Base-by-base conservation (phyloP, 139 green algal species). In the Micractinium conductrix region DNA sequence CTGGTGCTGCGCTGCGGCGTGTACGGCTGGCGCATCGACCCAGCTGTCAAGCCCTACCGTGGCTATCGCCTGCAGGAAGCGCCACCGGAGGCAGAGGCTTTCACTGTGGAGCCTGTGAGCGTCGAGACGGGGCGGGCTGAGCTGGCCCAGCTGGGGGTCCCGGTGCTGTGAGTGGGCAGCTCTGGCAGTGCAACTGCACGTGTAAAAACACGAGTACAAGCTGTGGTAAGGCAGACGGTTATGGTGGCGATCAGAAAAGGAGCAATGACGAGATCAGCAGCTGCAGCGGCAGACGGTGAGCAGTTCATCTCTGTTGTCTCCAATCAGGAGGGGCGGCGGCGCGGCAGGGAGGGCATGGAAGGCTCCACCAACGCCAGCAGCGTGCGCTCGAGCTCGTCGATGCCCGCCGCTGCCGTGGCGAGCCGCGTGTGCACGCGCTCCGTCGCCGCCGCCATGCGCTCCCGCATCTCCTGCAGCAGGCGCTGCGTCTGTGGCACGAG, bases 11-110 rank as follows among this genome's bases (percentile, higher is more conserved):
- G 50, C 28, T 75, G 92, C 80, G 93, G 93, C 38, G 85, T 89
- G 14, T 92, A 93, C 62, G 91, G 92, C 9, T 96, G 93, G 93
- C 83, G 82, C 30, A 58, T 94, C 14, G 84, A 95, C 67, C 80
- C 84, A 21, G 68, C 88, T 22, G 93, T 96, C 8, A 88, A 90
- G 83, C 65, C 83, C 3, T 96, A 96, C 75, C 43, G 38, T 26
- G 81, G 80, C 38, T 96, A 94, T 83, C 62, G 90, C 40, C 63
- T 86, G 40, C 76, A 85, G 26, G 91, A 93, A 37, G 1, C 74
- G n/a, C 90, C 90, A 45, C 90, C 90, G 4, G 89, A 94, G 70
- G 88, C 91, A 7, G 87, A 94, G 73, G 33, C 79, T 22, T 88
- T 94, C 33, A 72, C 85, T 24, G 58, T 85, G 26, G 75, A 83